Percentiles rank a stretch among this genome's conserved stretches.
Evolutionary conservation across 192 early-diverging fungal genomes (phyloP).

Genomic region (Backusella mclennaniae): DNA sequence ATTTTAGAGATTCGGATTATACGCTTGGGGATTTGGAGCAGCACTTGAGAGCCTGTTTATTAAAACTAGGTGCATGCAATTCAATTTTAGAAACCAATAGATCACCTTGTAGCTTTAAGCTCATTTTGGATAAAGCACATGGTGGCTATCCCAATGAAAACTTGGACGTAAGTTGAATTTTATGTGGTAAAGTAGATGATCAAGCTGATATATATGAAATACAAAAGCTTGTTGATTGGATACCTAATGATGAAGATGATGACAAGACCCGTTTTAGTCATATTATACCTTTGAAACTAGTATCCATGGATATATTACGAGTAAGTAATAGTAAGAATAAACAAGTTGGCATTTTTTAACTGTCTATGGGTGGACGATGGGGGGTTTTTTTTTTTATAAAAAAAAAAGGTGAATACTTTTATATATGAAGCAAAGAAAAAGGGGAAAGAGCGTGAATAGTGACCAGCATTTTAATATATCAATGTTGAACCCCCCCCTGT

Average conservation of each 20-base stretch:
- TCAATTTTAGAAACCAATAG: not conserved
- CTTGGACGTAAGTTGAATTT: not conserved
- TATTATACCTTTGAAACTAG: not conserved
- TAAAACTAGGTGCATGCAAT: not conserved
- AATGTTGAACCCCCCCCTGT: not conserved
- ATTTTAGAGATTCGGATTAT: not conserved
- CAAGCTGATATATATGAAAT: not conserved
- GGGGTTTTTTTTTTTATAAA: not conserved
- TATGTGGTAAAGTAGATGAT: not conserved
- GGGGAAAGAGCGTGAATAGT: not conserved
- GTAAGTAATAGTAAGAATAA: not conserved
- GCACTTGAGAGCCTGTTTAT: not conserved
- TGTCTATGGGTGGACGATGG: too few relatives aligned
- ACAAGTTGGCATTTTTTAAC: not conserved
- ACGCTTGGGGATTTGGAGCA: not conserved
- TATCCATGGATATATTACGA: not conserved
- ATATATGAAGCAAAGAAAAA: not conserved
- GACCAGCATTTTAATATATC: not conserved
- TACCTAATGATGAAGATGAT: not conserved
- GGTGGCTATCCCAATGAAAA: not conserved
- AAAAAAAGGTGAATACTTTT: not conserved
- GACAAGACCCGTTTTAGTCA: not conserved
- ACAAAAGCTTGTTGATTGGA: not conserved
- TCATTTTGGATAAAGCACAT: not conserved
- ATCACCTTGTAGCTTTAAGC: not conserved